Conservation (phyloP, 1,284 basidiomycete species). For the Cutaneotrichosporon sp. region DNA sequence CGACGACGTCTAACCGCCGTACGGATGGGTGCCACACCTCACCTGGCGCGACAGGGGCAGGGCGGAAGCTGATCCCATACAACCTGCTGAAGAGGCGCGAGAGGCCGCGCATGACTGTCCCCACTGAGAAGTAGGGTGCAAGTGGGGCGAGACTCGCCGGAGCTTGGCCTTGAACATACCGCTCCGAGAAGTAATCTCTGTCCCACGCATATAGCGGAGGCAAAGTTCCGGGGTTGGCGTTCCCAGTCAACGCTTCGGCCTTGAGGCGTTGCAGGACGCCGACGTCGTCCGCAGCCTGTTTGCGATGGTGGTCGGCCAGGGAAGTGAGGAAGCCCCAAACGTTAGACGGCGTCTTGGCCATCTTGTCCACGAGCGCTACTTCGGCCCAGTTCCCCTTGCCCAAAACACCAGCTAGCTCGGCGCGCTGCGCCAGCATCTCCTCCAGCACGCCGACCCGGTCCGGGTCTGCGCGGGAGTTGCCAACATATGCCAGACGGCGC, state of each 20-base stretch:
- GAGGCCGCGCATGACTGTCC: slow-evolving; percentile 78
- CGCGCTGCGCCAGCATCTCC: slow-evolving; percentile 65
- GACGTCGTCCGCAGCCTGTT: slow-evolving; percentile 68
- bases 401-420: slow-evolving; percentile 71
- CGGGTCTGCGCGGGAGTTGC: slow-evolving; percentile 57
- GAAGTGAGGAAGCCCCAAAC: slow-evolving; percentile 76
- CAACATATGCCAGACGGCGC: slow-evolving; percentile 69
- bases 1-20: slow-evolving; percentile 82
- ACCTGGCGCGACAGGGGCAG: slow-evolving; percentile 62
- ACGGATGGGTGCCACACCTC: slow-evolving; percentile 88
- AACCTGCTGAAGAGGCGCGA: slow-evolving; percentile 75
- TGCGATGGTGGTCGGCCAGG: slow-evolving; percentile 67
- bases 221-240: slow-evolving; percentile 41
- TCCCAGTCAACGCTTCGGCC: slow-evolving; percentile 58
- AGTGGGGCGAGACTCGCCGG: slow-evolving; percentile 56
- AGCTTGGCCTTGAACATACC: slow-evolving; percentile 48
- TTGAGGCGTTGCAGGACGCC: slow-evolving; percentile 67
- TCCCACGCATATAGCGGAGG: slow-evolving; percentile 86
- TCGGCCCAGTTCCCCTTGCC: slow-evolving; percentile 77
- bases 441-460: slow-evolving; percentile 60
- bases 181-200: slow-evolving; percentile 68
- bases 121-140: slow-evolving; percentile 66
- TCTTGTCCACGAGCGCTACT: slow-evolving; percentile 83
- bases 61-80: slow-evolving; percentile 76
- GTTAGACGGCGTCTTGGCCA: slow-evolving; percentile 89